Conservation (phyloP, 495 filamentous ascomycete species). For the Aspergillus nidulans region DNA sequence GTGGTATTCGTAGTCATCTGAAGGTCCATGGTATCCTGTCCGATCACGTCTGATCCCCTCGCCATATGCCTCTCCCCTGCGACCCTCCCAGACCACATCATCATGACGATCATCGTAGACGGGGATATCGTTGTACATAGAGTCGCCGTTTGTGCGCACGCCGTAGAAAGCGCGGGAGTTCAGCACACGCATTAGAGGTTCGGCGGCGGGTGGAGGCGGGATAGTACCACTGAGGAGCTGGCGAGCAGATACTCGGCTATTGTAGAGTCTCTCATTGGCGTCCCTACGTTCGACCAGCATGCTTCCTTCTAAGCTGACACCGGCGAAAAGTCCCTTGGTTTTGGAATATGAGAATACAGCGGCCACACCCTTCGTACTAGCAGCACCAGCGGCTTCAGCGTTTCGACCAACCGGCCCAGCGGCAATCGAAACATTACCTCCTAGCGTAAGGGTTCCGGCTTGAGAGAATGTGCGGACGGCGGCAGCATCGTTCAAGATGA, state of each 20-base stretch:
- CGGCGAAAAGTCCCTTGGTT: slow-evolving; percentile 95
- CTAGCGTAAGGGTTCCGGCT: slow-evolving; percentile 81
- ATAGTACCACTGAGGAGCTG: slow-evolving; percentile 76
- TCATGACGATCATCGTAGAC: slow-evolving; percentile 87
- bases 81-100: slow-evolving; percentile 88
- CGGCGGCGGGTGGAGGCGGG: slow-evolving; percentile 73
- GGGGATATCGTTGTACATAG: slow-evolving; percentile 93
- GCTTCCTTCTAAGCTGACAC: slow-evolving; percentile 88
- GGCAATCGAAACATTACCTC: slow-evolving; percentile 94
- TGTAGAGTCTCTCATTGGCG: slow-evolving; percentile 95
- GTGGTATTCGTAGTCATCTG: slow-evolving; percentile 55
- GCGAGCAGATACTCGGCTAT: slow-evolving; percentile 69
- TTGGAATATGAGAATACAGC: slow-evolving; percentile 95
- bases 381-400: slow-evolving; percentile 92
- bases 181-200: slow-evolving; percentile 77
- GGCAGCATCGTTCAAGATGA: slow-evolving; percentile 89
- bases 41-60: slow-evolving; percentile 63
- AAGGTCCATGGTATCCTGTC: slow-evolving; percentile 39
- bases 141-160: slow-evolving; percentile 45
- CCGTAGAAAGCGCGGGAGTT: slow-evolving; percentile 81
- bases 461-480: slow-evolving; percentile 96
- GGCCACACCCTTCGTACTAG: slow-evolving; percentile 82
- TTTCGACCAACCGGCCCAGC: slow-evolving; percentile 92
- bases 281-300: slow-evolving; percentile 89
- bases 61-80: slow-evolving; percentile 68